A percentile compares a stretch with the other conserved stretches of the same genome.
Conservation (phyloP, 2,329 filamentous ascomycete genomes). For the Neofusicoccum sp. region DNA sequence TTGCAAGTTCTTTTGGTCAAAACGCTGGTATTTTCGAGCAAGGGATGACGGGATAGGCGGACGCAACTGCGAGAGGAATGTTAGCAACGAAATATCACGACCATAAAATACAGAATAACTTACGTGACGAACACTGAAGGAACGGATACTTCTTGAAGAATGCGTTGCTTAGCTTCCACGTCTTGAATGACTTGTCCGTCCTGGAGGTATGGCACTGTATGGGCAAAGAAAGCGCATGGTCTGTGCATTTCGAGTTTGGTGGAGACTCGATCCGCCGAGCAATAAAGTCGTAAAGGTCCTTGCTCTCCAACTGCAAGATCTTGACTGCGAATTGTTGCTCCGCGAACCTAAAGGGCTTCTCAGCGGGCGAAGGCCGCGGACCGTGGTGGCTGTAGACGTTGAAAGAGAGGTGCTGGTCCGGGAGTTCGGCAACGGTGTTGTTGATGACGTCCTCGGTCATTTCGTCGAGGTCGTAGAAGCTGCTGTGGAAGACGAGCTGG, state of each 20-base stretch:
- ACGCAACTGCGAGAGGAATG: too few relatives aligned
- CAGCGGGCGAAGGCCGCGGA: neutral
- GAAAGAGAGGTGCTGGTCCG: neutral
- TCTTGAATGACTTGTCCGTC: neutral
- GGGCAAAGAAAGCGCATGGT: neutral
- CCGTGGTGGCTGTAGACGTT: neutral
- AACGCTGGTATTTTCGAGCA: too few relatives aligned
- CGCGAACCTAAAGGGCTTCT: neutral
- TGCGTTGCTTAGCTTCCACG: neutral
- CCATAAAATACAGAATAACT: neutral
- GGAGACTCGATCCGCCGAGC: neutral
- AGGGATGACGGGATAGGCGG: too few relatives aligned
- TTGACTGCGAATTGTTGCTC: neutral
- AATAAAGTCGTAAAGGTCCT: neutral
- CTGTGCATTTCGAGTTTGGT: neutral
- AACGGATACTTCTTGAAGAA: slow-evolving; percentile 14
- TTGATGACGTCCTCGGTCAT: slow-evolving; percentile 10
- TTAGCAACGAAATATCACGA: too few relatives aligned
- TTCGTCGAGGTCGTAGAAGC: slow-evolving; percentile 9
- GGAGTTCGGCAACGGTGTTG: slow-evolving; percentile 8
- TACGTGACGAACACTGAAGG: slow-evolving; percentile 11
- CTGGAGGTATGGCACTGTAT: neutral
- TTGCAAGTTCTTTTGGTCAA: too few relatives aligned
- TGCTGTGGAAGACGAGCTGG: slow-evolving; percentile 13
- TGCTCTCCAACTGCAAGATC: neutral